Evolutionary conservation across 768 basidiomycete genomes (phyloP), one percentile per base, ranked within the genome.

Genomic region (Omphalotus guepiniiformis): DNA sequence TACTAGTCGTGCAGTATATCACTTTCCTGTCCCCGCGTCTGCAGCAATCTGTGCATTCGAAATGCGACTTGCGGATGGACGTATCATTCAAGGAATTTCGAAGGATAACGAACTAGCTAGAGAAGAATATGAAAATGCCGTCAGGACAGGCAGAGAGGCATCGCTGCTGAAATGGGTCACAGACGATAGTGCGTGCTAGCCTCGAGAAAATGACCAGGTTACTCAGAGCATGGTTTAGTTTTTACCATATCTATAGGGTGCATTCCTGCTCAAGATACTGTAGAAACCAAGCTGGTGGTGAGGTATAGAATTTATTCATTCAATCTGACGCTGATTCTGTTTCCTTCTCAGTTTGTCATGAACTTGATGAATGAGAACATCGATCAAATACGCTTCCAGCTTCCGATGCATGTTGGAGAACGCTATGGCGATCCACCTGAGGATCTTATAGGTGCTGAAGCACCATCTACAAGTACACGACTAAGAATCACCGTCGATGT

Each of bases 211-310:
- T 18, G 18, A 23, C 37, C 13, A 18, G 23, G 26, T 13, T 53
- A 27, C 42, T 11, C 18, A 18, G 8, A 22, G 11, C 8, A n/a
- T n/a, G n/a, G n/a, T 37, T 0, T 37, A 82, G 80, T 79, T 44
- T 80, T 82, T 55, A 76, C 72, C 0, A 76, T 82, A 29, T 82
- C 80, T 3, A 54, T 82, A 3, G 80, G 80, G 8, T 72, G 75
- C 0, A 70, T 82, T 42, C 74, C 75, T 25, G 63, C 74, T 0
- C 50, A 53, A 2, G 53, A 69, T 34, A 71, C 58, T 1, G 70
- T 80, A 3, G 63, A 60, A 21, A 67, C 70, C 0, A 62, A 59
- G 27, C 21, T 80, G 27, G 72, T 71, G 36, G 79, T 80, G 53
- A 44, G n/a, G n/a, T n/a, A n/a, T n/a, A n/a, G 72, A 55, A 39